phyloP scores from a whole-genome alignment of 2,329 filamentous ascomycete species.

The Cytospora piceicola region DNA sequence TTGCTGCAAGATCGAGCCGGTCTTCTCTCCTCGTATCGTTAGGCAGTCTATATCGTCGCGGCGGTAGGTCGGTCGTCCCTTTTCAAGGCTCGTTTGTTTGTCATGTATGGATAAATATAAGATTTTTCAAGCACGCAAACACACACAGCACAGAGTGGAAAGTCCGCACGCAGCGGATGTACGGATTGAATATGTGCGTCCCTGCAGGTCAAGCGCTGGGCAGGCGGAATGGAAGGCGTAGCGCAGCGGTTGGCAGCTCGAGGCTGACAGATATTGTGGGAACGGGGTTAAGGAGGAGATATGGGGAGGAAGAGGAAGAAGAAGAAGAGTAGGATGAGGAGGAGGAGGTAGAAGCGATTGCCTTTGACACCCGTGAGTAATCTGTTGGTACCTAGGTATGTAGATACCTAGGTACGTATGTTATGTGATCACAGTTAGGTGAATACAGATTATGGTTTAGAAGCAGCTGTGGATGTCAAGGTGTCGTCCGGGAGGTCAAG shows the following conservation, averaged over 20 bases:
- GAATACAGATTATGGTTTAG: background rate
- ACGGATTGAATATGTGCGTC: constrained; percentile 8
- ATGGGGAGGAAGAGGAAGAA: too few relatives aligned
- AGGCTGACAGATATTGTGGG: constrained; percentile 13
- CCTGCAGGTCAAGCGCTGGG: constrained; percentile 17
- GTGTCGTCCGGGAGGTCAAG: background rate
- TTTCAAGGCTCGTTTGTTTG: background rate
- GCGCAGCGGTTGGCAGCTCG: background rate
- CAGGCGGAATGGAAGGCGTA: constrained; percentile 10
- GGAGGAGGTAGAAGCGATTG: background rate
- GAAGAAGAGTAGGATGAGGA: constrained; percentile 11
- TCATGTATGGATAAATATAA: background rate
- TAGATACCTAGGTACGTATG: background rate
- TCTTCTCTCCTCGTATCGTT: background rate
- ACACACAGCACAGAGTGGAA: background rate
- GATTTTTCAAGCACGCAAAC: background rate
- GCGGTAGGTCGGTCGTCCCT: background rate
- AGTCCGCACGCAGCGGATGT: background rate
- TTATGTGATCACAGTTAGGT: background rate
- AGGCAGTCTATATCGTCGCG: background rate
- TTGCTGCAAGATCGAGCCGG: constrained; percentile 1
- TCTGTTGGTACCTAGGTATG: background rate
- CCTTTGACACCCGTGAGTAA: too few relatives aligned
- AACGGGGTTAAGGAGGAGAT: constrained; percentile 4
- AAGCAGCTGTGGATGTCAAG: background rate